Evolutionary conservation across 148 eudicot species (phyloP).

Genomic region (Rhododendron molle): DNA sequence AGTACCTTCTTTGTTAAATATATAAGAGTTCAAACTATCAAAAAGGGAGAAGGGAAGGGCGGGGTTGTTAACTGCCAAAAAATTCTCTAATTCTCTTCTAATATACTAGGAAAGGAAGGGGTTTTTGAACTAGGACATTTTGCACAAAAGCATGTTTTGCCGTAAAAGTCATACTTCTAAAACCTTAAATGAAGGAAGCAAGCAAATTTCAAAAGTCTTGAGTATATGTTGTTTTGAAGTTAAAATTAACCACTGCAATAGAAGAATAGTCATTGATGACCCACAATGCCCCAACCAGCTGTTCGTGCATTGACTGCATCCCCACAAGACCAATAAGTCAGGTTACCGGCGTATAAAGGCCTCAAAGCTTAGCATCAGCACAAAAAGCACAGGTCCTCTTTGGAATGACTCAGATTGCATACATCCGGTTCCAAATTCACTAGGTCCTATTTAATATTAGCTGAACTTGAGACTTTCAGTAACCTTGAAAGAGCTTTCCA

Average conservation of each 20-base stretch:
- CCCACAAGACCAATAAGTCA: not conserved
- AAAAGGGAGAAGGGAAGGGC: too few species aligned
- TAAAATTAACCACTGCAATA: not conserved
- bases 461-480: not conserved
- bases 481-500: not conserved
- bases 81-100: not conserved
- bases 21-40: not conserved
- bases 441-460: not conserved
- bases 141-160: not conserved
- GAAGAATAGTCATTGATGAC: not conserved
- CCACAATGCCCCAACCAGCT: not conserved
- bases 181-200: not conserved
- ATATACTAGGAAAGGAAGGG: not conserved
- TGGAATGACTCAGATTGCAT: not conserved
- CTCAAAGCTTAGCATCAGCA: not conserved
- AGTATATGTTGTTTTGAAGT: not conserved
- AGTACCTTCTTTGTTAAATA: not conserved
- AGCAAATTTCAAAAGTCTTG: not conserved
- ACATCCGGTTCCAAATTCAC: not conserved
- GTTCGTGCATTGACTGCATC: not conserved
- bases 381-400: not conserved
- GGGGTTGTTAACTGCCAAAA: not conserved
- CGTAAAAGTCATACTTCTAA: not conserved
- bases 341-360: not conserved
- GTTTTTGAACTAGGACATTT: not conserved